Evolutionary conservation across 2,329 filamentous ascomycete species (phyloP).

Genomic region (Pseudogymnoascus sp.): DNA sequence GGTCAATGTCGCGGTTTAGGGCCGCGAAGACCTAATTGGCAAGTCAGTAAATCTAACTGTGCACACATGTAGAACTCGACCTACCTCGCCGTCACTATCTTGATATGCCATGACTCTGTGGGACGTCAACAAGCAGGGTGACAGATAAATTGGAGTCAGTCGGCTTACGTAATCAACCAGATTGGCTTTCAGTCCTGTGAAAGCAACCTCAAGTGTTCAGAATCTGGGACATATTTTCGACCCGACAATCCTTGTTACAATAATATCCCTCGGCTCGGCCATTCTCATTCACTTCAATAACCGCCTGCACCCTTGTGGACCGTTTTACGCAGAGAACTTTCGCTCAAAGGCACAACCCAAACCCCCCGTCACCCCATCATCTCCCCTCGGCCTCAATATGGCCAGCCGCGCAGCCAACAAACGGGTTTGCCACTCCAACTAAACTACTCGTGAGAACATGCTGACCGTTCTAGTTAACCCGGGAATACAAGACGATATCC

Average conservation of each 20-base stretch:
- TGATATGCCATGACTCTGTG: not conserved
- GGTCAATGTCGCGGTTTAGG: conserved; percentile 51
- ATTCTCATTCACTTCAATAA: not conserved
- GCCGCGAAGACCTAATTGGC: conserved; percentile 49
- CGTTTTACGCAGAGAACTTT: not conserved
- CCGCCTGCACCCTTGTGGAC: not conserved
- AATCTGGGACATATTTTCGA: conserved; percentile 17
- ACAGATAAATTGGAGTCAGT: conserved; percentile 5
- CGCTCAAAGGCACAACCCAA: not conserved
- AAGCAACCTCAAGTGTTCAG: not conserved
- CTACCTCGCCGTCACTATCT: conserved; percentile 38
- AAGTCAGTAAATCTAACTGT: conserved; percentile 20
- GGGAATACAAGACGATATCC: conserved; percentile 56
- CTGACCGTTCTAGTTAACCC: conserved; percentile 42
- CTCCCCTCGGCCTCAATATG: conserved; percentile 40
- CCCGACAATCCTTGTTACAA: conserved; percentile 10
- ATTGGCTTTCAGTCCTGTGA: not conserved
- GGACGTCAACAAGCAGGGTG: not conserved
- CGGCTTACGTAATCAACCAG: not conserved
- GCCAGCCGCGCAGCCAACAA: conserved; percentile 67
- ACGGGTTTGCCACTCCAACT: conserved; percentile 42
- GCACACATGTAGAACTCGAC: conserved; percentile 28
- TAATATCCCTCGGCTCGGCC: not conserved
- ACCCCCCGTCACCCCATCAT: conserved; percentile 8
- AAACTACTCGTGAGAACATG: conserved; percentile 17